phyloP scores from a whole-genome alignment of 23 red algal genomes.

The Gracilariopsis chorda region DNA sequence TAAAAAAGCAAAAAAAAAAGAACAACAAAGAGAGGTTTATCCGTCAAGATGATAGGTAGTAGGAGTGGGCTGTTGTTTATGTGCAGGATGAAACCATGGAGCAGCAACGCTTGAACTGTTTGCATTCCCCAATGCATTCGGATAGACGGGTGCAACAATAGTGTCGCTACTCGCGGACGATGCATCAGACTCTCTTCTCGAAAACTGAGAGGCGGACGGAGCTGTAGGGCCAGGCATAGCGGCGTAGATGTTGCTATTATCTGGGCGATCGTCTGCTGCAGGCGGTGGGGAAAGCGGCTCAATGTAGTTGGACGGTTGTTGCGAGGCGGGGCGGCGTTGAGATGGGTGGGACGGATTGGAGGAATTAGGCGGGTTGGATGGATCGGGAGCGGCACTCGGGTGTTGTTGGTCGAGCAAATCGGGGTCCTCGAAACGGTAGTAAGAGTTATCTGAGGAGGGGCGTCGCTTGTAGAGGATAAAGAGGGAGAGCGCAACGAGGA shows the following conservation, averaged over 20 bases:
- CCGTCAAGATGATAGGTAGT: neutral
- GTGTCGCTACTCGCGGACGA: constrained; percentile 64
- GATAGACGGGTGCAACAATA: constrained; percentile 59
- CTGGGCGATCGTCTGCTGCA: neutral
- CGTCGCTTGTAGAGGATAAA: constrained; percentile 25
- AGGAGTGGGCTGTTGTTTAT: neutral
- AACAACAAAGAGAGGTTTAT: neutral
- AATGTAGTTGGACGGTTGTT: neutral
- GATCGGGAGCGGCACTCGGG: neutral
- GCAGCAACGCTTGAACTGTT: constrained; percentile 38
- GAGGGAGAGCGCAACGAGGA: constrained; percentile 32
- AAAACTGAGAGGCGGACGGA: constrained; percentile 61
- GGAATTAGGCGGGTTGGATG: neutral
- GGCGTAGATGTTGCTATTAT: neutral
- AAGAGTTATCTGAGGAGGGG: constrained; percentile 22
- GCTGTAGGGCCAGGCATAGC: constrained; percentile 11
- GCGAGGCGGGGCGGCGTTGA: neutral
- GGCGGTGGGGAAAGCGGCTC: constrained; percentile 3
- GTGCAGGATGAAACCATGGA: constrained; percentile 51
- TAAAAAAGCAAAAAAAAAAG: neutral
- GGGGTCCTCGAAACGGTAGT: constrained; percentile 47
- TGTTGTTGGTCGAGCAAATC: neutral
- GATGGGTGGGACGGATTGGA: neutral
- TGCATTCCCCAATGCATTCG: neutral
- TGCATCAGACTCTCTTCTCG: constrained; percentile 47